Base-by-base conservation (phyloP, 2,329 filamentous ascomycete genomes). In the Pseudofabraea citricarpa region DNA sequence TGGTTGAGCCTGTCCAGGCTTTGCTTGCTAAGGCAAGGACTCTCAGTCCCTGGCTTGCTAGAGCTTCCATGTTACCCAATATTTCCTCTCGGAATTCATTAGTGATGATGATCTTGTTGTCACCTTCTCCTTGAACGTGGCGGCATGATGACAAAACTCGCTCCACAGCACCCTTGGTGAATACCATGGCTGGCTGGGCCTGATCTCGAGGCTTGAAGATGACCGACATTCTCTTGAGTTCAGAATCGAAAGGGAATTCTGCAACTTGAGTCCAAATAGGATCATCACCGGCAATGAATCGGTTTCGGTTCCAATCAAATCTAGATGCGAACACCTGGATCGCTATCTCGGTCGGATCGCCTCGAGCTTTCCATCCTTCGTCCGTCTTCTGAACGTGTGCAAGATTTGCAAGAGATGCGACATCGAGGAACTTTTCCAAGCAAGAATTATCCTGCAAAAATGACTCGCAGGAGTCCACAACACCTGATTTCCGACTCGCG, bases 181-280 rank as follows among this genome's bases (percentile, higher is more conserved):
- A 81, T 36, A 79, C 65, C 50, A 69, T 68, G n/a, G n/a, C n/a
- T n/a, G n/a, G n/a, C n/a, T n/a, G n/a, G 42, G 68, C 62, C 19
- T 64, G 59, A 6, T 64, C 57, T 12, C 52, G 54, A 18, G 73
- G 61, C 33, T 71, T 56, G 59, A 83, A 85, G 41, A 87, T 79
- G 27, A 86, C 82, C 0, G 82, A 85, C 84, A 88, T 88, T 55
- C 82, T 85, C 68, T 88, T 89, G 50, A 87, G 75, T 45, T 78
- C 78, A 0, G 83, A 87, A 56, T 88, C 84, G 50, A 88, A 89
- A 0, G 83, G 84, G 46, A 84, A 86, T 54, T 88, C 85, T 2
- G 79, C 77, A 19, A 81, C 64, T 51, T 83, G 70, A 16, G 65
- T 67, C 78, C 78, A 83, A 21, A 67, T 55, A 0, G 74, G 66